These are phyloP conservation scores for Stropharia rugosoannulata DNA, from an alignment of 768 basidiomycete species.

Conservation along the genomic window DNA sequence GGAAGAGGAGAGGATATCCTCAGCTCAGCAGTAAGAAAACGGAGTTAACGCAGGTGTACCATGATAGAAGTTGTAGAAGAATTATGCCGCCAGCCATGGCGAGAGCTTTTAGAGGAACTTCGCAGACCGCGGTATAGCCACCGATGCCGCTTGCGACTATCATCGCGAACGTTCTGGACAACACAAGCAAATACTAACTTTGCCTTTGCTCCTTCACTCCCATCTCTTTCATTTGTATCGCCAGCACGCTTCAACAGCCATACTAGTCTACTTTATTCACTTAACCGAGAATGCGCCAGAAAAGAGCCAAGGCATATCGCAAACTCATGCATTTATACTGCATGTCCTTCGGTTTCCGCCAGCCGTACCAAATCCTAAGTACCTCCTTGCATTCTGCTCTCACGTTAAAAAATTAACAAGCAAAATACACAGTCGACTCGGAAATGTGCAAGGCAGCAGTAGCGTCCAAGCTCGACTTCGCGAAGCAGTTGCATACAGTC, in stretches of 20 bases:
- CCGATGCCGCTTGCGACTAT: not conserved
- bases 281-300: constrained; percentile 75
- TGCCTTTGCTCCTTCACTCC: not conserved
- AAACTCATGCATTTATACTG: constrained; percentile 92
- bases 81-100: constrained; percentile 19
- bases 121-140: too few relatives aligned
- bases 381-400: constrained; percentile 19
- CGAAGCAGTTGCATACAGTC: constrained; percentile 71
- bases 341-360: constrained; percentile 84
- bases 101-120: too few relatives aligned
- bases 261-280: not conserved
- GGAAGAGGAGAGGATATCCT: not conserved
- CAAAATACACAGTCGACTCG: constrained; percentile 64
- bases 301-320: constrained; percentile 91
- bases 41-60: constrained; percentile 20
- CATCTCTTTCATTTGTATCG: not conserved
- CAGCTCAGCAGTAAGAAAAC: not conserved
- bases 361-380: constrained; percentile 94
- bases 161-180: constrained; percentile 1
- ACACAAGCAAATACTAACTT: constrained; percentile 18
- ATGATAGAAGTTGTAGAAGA: constrained; percentile 27
- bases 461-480: constrained; percentile 71
- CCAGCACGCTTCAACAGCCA: not conserved
- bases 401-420: constrained; percentile 3
- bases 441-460: constrained; percentile 74